Conservation (phyloP, 768 basidiomycete genomes). For the Daedaleopsis sinensis region DNA sequence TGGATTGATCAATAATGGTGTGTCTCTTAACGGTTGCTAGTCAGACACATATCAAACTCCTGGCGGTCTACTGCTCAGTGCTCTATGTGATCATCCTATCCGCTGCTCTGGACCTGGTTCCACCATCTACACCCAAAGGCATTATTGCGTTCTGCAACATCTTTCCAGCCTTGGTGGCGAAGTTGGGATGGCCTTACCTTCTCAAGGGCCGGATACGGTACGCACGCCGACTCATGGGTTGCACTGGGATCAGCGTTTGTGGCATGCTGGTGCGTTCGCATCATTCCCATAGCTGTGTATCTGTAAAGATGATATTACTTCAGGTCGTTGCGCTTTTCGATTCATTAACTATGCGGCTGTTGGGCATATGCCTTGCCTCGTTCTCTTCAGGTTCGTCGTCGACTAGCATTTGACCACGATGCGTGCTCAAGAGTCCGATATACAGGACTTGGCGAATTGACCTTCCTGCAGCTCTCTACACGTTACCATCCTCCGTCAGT, state of each 20-base stretch:
- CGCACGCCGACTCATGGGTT: slow-evolving; percentile 69
- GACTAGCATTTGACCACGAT: neutral
- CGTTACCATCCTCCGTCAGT: slow-evolving; percentile 71
- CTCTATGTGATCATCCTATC: slow-evolving; percentile 96
- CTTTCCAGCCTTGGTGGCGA: slow-evolving; percentile 81
- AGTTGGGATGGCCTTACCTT: slow-evolving; percentile 91
- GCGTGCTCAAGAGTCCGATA: neutral
- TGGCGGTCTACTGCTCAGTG: slow-evolving; percentile 47
- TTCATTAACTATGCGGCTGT: slow-evolving; percentile 63
- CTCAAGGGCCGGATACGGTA: slow-evolving; percentile 88
- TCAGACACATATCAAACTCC: neutral
- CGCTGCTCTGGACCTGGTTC: slow-evolving; percentile 92
- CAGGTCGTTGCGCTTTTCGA: slow-evolving; percentile 82
- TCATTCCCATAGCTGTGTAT: neutral
- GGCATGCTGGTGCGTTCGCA: slow-evolving; percentile 81
- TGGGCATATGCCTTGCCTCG: slow-evolving; percentile 83
- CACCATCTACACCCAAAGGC: slow-evolving; percentile 90
- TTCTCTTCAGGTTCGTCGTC: slow-evolving; percentile 73
- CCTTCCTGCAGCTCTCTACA: slow-evolving; percentile 92
- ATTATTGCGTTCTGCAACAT: slow-evolving; percentile 97
- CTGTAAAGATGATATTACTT: neutral
- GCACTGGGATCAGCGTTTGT: slow-evolving; percentile 70
- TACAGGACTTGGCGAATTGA: slow-evolving; percentile 88
- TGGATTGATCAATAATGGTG: slow-evolving; percentile 91
- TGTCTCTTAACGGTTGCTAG: neutral